Percentiles rank a stretch among this genome's conserved stretches.
Conservation (phyloP, 257 asterid genomes). For the Solanum sejunctum region DNA sequence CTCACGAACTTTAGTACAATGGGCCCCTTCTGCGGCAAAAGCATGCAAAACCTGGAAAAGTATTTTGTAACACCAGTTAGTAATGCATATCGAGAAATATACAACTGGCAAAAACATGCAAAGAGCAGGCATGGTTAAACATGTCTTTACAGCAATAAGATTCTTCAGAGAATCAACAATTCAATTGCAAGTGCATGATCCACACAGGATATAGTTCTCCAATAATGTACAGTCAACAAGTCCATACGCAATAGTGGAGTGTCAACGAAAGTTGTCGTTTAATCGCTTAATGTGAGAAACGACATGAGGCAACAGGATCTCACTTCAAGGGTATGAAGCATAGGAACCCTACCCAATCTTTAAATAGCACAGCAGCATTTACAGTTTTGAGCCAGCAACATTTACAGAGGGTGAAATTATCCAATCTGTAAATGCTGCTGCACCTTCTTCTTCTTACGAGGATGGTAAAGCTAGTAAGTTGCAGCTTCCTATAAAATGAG, state of each 20-base stretch:
- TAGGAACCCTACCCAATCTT: not conserved
- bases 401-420: not conserved
- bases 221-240: not conserved
- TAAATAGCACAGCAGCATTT: not conserved
- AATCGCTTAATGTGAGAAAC: not conserved
- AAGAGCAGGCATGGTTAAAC: not conserved
- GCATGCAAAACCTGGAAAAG: slow-evolving; percentile 78
- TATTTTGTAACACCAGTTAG: not conserved
- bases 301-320: not conserved
- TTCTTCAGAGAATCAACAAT: not conserved
- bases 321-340: not conserved
- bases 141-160: not conserved
- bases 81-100: not conserved
- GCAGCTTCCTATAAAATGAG: not conserved
- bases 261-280: not conserved
- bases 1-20: slow-evolving; percentile 77
- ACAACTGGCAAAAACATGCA: not conserved
- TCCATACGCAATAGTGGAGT: not conserved
- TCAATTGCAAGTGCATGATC: not conserved
- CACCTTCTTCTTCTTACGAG: not conserved
- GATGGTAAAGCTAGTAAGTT: not conserved
- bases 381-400: not conserved
- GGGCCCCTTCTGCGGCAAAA: slow-evolving; percentile 94
- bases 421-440: not conserved
- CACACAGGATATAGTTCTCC: not conserved